These are phyloP conservation scores for Backusella luteola DNA, from an alignment of 192 early-diverging fungal genomes.

Conservation along the genomic window DNA sequence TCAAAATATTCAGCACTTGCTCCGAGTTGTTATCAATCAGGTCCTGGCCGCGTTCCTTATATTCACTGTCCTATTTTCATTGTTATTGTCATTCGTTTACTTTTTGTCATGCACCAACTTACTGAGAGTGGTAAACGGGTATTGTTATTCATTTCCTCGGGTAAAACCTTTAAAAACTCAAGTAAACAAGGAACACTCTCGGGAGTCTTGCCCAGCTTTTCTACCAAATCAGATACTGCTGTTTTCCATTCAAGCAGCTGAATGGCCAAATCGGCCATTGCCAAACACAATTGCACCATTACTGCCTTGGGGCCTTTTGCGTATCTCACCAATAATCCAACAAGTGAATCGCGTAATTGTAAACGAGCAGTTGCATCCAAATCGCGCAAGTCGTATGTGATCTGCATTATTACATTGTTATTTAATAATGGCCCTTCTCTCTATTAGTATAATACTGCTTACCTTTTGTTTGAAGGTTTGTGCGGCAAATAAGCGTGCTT, in stretches of 20 bases:
- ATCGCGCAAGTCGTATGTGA: conserved; percentile 78
- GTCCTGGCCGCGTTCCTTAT: conserved; percentile 49
- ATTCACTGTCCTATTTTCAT: conserved; percentile 55
- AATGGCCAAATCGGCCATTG: conserved; percentile 81
- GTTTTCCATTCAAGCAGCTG: conserved; percentile 81
- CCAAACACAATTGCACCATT: conserved; percentile 78
- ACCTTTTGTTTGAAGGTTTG: conserved; percentile 93
- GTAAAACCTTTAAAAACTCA: conserved; percentile 82
- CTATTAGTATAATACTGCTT: background rate
- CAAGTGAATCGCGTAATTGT: conserved; percentile 76
- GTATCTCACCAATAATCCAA: conserved; percentile 60
- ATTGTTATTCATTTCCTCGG: conserved; percentile 79
- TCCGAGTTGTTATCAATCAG: conserved; percentile 65
- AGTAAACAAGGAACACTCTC: conserved; percentile 66
- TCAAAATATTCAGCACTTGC: conserved; percentile 71
- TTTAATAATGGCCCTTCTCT: background rate
- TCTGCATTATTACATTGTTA: conserved; percentile 37
- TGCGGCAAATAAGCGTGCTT: conserved; percentile 84
- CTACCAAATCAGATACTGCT: conserved; percentile 73
- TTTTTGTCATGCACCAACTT: conserved; percentile 32
- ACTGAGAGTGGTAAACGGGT: conserved; percentile 61
- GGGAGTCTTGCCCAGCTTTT: conserved; percentile 59
- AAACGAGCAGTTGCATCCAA: conserved; percentile 61
- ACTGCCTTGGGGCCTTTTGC: conserved; percentile 61
- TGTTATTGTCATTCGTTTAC: background rate